Percentiles rank a stretch among this genome's conserved stretches.
These are phyloP conservation scores for Sporothrix schenckii DNA, from an alignment of 2,329 filamentous ascomycete genomes.

Conservation along the genomic window DNA sequence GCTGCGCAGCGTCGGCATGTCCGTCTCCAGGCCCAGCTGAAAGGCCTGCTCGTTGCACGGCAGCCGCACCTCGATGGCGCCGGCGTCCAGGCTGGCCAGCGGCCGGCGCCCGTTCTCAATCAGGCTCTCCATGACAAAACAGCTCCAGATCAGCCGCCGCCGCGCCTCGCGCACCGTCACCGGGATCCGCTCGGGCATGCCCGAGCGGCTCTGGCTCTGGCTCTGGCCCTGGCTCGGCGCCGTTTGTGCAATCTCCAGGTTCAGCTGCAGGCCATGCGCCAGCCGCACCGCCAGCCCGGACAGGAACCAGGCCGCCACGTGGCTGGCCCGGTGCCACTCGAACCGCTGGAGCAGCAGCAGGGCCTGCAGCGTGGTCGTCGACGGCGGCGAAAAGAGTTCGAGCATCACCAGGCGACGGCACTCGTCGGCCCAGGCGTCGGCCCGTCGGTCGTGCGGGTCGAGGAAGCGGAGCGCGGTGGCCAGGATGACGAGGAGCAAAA, in stretches of 20 bases:
- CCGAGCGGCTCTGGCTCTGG: background rate
- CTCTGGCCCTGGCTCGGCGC: background rate
- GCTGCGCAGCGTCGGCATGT: slow-evolving; percentile 13
- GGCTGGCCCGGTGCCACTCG: slow-evolving; percentile 29
- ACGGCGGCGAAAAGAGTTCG: slow-evolving; percentile 27
- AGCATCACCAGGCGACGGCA: slow-evolving; percentile 27
- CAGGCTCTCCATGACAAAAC: slow-evolving; percentile 30
- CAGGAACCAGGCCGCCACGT: slow-evolving; percentile 24
- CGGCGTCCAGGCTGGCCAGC: slow-evolving; percentile 5
- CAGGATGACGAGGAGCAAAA: slow-evolving; percentile 24
- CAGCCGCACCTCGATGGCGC: slow-evolving; percentile 8
- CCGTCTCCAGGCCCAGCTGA: slow-evolving; percentile 25
- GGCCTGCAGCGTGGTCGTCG: slow-evolving; percentile 25
- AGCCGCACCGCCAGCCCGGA: slow-evolving; percentile 26
- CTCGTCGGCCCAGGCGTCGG: slow-evolving; percentile 28
- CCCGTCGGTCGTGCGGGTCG: slow-evolving; percentile 12
- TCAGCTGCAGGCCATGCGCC: slow-evolving; percentile 28
- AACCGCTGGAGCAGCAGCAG: slow-evolving; percentile 26
- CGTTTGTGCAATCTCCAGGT: slow-evolving; percentile 27
- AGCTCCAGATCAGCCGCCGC: slow-evolving; percentile 27
- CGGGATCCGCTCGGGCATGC: slow-evolving; percentile 3
- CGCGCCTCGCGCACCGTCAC: slow-evolving; percentile 21
- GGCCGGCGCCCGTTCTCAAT: slow-evolving; percentile 26
- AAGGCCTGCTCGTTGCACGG: slow-evolving; percentile 29
- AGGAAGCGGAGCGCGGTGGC: slow-evolving; percentile 19